These are phyloP conservation scores for Arthroderma sp. DNA, from an alignment of 2,329 filamentous ascomycete species.

Conservation along the genomic window DNA sequence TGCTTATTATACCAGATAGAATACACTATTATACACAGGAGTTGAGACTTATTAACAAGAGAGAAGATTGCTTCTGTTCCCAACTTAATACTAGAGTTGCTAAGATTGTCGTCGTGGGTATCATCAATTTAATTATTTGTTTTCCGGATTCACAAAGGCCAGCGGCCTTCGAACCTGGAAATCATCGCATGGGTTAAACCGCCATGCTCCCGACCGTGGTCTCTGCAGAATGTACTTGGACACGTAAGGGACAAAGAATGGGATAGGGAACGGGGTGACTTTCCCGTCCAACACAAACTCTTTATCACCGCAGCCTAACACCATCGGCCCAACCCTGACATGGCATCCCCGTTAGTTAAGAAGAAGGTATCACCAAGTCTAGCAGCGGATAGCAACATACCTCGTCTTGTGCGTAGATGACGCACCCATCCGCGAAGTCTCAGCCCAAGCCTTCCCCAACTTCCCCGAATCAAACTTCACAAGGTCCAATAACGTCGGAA, in stretches of 20 bases:
- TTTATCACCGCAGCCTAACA: slow-evolving; percentile 14
- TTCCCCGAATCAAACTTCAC: slow-evolving; percentile 11
- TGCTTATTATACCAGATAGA: too few species aligned
- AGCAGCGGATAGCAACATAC: neutral
- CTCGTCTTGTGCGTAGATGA: slow-evolving; percentile 5
- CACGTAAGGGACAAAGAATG: slow-evolving; percentile 4
- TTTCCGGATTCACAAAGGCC: slow-evolving; percentile 4
- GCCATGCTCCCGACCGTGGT: slow-evolving; percentile 6
- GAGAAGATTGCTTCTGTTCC: too few species aligned
- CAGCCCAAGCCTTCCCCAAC: slow-evolving; percentile 12
- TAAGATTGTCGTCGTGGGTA: neutral
- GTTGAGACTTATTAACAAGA: too few species aligned
- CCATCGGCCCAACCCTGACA: slow-evolving; percentile 9
- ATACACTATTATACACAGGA: too few species aligned
- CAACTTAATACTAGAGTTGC: too few species aligned
- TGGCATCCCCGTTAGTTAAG: too few species aligned
- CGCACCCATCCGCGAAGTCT: slow-evolving; percentile 8
- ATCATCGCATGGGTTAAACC: slow-evolving; percentile 8
- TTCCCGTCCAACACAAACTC: slow-evolving; percentile 11
- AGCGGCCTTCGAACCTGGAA: slow-evolving; percentile 8
- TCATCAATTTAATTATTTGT: neutral
- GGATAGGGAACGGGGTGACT: slow-evolving; percentile 3
- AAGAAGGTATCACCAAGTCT: too few species aligned
- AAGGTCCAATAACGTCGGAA: slow-evolving; percentile 12
- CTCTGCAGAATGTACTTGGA: slow-evolving; percentile 7